Base-by-base conservation (phyloP, 2,329 filamentous ascomycete genomes). In the Fonsecaea nubica region DNA sequence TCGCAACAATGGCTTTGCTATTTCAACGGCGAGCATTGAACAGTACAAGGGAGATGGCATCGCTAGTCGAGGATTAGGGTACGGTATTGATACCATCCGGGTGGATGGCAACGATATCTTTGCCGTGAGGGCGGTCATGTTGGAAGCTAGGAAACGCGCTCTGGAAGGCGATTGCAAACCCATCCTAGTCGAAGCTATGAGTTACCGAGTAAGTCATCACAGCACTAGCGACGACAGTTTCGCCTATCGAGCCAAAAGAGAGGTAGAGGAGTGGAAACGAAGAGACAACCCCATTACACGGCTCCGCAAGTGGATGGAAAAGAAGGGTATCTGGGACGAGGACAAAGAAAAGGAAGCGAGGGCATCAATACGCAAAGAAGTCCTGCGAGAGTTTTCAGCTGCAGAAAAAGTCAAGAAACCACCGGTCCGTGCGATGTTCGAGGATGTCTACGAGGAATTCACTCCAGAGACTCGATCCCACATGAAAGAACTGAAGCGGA, bases 221-320 rank as follows among this genome's bases (percentile, higher is more conserved):
- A 97, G 92, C 79, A 99, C 95, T 0, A 95, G 91, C 0, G 95
- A 99, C 76, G 95, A 99, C 80, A 95, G 91, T 32, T 99, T 97
- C 75, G 95, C 95, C 0, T 99, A 99, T 81, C 90, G 95, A 8
- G 93, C 93, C 1, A 88, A 90, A 32, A 89, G 97, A 0, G 95
- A 99, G 76, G 95, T 99, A 7, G 91, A 97, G 76, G 92, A 96
- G 76, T 97, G 93, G 93, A 96, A 96, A 78, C 78, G 92, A 0
- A 84, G 93, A 12, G 93, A 97, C 75, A 97, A 97, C 74, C 93
- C 93, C 1, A 90, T 97, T 58, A 92, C 91, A 1, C 85, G 93
- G 12, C 77, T 96, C 63, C 86, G 93, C 25, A 97, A 97, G 81
- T 99, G 92, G 86, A 88, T 99, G 81, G 94, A 99, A 79, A 85